A percentile compares a stretch with the other conserved stretches of the same genome.
These are phyloP conservation scores for Lepidium africanum DNA, from an alignment of 345 rosid species.

Conservation along the genomic window DNA sequence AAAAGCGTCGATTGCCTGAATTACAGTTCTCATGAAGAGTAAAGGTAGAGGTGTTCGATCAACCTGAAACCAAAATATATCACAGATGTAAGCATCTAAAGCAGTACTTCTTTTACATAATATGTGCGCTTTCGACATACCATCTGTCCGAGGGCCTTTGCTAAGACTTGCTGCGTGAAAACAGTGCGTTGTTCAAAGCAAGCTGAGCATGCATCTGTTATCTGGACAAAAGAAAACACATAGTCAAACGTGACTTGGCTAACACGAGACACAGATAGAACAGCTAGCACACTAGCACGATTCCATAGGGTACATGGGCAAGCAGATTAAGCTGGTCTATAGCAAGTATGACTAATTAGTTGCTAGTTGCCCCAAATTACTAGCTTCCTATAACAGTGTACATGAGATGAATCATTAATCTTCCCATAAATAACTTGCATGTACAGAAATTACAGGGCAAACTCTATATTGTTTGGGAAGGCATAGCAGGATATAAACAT, in stretches of 20 bases:
- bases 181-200: conserved; percentile 98
- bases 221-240: conserved; percentile 43
- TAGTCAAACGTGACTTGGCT: background rate
- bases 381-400: background rate
- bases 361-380: background rate
- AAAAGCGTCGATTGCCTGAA: conserved; percentile 93
- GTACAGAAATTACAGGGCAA: background rate
- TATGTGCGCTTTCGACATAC: conserved; percentile 35
- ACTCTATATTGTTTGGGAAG: background rate
- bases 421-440: background rate
- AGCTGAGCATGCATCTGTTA: conserved; percentile 89
- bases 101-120: background rate
- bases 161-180: conserved; percentile 90
- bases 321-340: background rate
- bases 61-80: conserved; percentile 53
- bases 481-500: background rate
- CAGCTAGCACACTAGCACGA: background rate
- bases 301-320: background rate
- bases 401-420: background rate
- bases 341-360: conserved; percentile 1
- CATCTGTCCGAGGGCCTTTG: conserved; percentile 93
- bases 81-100: conserved; percentile 4
- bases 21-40: conserved; percentile 98
- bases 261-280: background rate
- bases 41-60: conserved; percentile 84